Evolutionary conservation across 371 early-diverging fungal species (phyloP).

Genomic region (Fennellomyces sp.): DNA sequence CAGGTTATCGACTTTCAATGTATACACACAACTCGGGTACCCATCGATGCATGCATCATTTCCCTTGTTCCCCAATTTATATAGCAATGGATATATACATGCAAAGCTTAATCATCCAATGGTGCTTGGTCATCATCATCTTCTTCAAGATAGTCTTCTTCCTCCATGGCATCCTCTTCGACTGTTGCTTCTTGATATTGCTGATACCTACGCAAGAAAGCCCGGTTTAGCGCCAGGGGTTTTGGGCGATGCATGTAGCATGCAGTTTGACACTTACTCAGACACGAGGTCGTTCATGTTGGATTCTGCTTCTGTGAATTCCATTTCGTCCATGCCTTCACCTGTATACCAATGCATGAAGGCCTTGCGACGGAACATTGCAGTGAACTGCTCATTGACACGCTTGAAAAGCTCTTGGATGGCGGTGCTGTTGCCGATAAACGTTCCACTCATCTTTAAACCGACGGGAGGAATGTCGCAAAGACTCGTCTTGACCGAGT

Average conservation of each 20-base stretch:
- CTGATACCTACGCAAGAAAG: constrained; percentile 45
- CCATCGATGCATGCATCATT: no score
- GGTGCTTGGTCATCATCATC: constrained; percentile 42
- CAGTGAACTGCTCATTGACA: constrained; percentile 83
- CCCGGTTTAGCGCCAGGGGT: no score
- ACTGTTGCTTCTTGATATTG: constrained; percentile 94
- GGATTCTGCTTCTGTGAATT: constrained; percentile 90
- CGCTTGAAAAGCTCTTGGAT: constrained; percentile 98
- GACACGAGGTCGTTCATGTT: constrained; percentile 96
- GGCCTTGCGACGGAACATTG: constrained; percentile 96
- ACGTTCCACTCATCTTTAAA: constrained; percentile 97
- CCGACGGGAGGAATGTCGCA: constrained; percentile 98
- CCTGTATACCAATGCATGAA: constrained; percentile 99
- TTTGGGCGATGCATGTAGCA: neutral
- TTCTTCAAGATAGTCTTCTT: constrained; percentile 33
- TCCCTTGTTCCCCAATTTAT: neutral
- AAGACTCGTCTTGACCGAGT: constrained; percentile 98
- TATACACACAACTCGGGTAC: no score
- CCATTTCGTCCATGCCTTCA: constrained; percentile 98
- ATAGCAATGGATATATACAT: neutral
- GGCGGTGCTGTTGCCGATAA: constrained; percentile 98
- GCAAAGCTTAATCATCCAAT: constrained; percentile 13
- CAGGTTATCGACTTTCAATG: no score
- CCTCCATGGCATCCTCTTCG: constrained; percentile 65
- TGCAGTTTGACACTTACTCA: constrained; percentile 67